phyloP scores from a whole-genome alignment of 1,284 basidiomycete genomes.

The Heimioporus punctisporus region DNA sequence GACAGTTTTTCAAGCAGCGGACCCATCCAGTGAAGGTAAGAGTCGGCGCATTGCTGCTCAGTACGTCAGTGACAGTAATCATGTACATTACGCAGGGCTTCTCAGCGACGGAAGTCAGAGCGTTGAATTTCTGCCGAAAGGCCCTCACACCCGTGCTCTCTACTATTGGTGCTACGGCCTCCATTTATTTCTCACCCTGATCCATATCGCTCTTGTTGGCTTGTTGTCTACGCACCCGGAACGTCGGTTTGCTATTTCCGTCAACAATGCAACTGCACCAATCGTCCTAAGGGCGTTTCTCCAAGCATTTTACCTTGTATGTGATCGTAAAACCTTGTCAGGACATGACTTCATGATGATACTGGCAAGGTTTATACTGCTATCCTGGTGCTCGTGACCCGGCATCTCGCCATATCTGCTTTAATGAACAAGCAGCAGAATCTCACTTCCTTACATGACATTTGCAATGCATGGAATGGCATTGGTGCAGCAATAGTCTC shows the following conservation, averaged over 20 bases:
- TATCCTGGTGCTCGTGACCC: conserved; percentile 10
- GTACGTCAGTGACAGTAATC: no score
- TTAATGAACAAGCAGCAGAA: conserved; percentile 8
- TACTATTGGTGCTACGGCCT: neutral
- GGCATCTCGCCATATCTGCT: conserved; percentile 2
- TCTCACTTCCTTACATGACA: conserved; percentile 18
- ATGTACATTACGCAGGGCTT: no score
- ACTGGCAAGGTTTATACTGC: conserved; percentile 12
- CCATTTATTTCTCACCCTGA: neutral
- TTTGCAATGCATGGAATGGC: conserved; percentile 18
- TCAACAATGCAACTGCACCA: neutral
- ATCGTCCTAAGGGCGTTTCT: neutral
- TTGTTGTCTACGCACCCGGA: neutral
- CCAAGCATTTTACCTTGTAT: neutral
- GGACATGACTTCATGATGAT: no score
- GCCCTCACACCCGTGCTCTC: neutral
- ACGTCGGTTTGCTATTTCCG: neutral
- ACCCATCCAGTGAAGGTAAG: no score
- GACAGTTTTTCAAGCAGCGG: no score
- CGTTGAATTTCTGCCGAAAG: no score
- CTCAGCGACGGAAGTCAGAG: no score
- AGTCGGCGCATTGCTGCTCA: no score
- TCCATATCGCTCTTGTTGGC: neutral
- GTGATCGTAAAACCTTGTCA: neutral
- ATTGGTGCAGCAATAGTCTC: conserved; percentile 13